A percentile compares a stretch with the other conserved stretches of the same genome.
Conservation (phyloP, 345 rosid species). For the Camelina sativa region DNA sequence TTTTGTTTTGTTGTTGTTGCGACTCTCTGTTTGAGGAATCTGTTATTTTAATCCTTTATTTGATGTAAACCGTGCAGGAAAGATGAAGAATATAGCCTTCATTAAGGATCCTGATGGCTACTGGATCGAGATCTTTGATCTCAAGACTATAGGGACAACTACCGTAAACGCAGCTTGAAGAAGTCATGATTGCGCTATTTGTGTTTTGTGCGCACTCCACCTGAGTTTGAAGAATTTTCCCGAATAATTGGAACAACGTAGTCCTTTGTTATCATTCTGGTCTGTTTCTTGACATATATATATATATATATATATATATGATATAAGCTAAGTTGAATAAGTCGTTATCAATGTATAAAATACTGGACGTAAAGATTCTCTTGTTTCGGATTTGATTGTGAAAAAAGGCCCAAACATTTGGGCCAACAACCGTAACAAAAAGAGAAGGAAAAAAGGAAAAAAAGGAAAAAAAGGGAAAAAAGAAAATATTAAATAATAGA, state of each 20-base stretch:
- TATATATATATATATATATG: no score
- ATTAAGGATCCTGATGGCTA: constrained; percentile 98
- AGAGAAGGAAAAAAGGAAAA: no score
- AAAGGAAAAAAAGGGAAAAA: no score
- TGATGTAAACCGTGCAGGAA: constrained; percentile 55
- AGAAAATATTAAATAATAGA: no score
- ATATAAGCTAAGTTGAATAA: not conserved
- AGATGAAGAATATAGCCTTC: constrained; percentile 90
- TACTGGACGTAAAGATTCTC: no score
- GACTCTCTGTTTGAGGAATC: constrained; percentile 9
- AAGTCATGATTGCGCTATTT: not conserved
- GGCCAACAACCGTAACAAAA: no score
- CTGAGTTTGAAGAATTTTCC: constrained; percentile 7
- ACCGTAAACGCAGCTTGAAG: constrained; percentile 52
- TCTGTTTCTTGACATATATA: constrained; percentile 17
- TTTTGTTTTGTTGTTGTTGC: not conserved
- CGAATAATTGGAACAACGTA: constrained; percentile 8
- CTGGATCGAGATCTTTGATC: constrained; percentile 95
- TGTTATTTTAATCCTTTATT: constrained; percentile 1
- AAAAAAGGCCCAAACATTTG: no score
- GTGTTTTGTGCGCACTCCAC: constrained; percentile 26
- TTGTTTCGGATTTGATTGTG: no score
- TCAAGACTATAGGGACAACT: constrained; percentile 55
- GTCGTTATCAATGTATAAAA: constrained; percentile 1
- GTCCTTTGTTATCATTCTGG: not conserved